phyloP scores from a whole-genome alignment of 768 basidiomycete genomes.

The Mycena indigotica region DNA sequence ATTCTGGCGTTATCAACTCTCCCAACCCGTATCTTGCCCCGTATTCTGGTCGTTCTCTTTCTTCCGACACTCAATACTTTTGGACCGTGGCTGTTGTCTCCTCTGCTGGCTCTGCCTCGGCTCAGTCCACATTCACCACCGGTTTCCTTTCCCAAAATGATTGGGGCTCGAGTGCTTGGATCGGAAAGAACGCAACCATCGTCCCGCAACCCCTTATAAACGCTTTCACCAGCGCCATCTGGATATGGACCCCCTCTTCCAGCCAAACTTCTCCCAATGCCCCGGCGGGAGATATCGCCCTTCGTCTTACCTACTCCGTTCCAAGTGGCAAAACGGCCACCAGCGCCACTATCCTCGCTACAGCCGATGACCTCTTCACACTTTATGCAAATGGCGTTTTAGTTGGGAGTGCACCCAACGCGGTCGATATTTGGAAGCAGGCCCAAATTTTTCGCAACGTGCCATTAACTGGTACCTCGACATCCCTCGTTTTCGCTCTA shows the following conservation, averaged over 20 bases:
- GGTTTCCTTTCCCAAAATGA: no score
- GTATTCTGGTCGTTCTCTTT: conserved; percentile 26
- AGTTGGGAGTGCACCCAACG: conserved; percentile 25
- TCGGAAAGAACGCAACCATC: no score
- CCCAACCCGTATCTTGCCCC: conserved; percentile 27
- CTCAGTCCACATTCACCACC: conserved; percentile 29
- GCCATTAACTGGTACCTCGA: conserved; percentile 13
- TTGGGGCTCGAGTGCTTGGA: no score
- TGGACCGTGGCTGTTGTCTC: conserved; percentile 29
- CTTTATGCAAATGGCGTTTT: conserved; percentile 16
- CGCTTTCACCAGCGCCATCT: conserved; percentile 18
- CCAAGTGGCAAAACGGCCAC: background rate
- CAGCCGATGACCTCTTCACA: background rate
- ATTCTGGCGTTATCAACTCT: no score
- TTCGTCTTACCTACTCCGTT: background rate
- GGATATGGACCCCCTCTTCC: background rate
- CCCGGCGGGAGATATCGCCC: background rate
- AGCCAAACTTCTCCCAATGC: background rate
- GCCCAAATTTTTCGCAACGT: conserved; percentile 24
- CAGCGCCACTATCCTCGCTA: background rate
- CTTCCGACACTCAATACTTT: conserved; percentile 27
- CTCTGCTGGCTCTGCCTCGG: conserved; percentile 20
- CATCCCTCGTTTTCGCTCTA: conserved; percentile 29
- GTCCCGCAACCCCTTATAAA: conserved; percentile 20
- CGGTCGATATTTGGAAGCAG: conserved; percentile 24